Base-by-base conservation (phyloP, 768 basidiomycete genomes). In the Mycena alexandri region DNA sequence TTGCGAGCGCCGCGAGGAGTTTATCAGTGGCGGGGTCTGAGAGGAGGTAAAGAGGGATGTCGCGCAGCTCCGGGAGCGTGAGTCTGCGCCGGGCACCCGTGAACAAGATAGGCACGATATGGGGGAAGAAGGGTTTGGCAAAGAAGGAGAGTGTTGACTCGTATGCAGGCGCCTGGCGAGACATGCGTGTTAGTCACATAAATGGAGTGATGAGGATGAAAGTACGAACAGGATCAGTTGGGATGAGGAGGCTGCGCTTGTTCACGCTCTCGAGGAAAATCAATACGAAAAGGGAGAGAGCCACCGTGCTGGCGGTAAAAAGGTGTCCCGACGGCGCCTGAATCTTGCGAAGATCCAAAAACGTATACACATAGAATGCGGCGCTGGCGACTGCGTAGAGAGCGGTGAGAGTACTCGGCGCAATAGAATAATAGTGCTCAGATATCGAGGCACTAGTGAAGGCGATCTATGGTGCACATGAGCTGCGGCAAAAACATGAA, bases 91-190 rank as follows among this genome's bases (percentile, higher is more conserved):
- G 47, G 11, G 34, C 60, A 21, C 65, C 65, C 33, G 36, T 38
- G 52, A 41, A 55, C 10, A 66, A 42, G 10, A 66, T n/a, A 0
- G 65, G 65, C 17, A 66, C 34, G 14, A 66, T 44, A 29, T 65
- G 64, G 10, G 64, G 64, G 33, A 65, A 65, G 56, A 65, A 65
- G 21, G 64, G 64, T 38, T 59, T 65, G 57, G 46, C 58, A 42
- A 65, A 22, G 43, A 65, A 53, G 43, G 64, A 65, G 51, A 64
- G 36, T n/a, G 63, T 64, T 4, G 63, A 64, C 41, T 64, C 63
- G 63, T 64, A 64, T 42, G 63, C 65, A 10, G 58, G 65, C 0
- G 65, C 34, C 65, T 66, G 52, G 29, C 34, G 38, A 38, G 10
- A 38, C 38, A 14, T 36, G 34, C 11, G 9, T 11, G 14, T 38